Evolutionary conservation across 768 basidiomycete species (phyloP), one percentile per base, ranked within the genome.

Genomic region (Leccinum aurantiacum): DNA sequence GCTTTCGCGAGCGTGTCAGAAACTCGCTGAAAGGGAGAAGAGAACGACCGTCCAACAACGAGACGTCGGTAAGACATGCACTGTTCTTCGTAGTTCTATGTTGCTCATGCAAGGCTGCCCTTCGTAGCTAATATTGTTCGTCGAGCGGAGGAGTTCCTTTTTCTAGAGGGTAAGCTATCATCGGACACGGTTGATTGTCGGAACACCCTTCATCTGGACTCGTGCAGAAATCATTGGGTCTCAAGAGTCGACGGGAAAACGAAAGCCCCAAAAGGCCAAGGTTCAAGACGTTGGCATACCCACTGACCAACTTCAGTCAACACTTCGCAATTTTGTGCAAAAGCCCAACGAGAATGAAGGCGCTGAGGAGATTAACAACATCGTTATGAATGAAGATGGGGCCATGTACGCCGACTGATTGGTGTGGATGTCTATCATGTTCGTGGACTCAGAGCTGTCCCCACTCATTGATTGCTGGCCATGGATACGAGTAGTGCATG

Each of bases 1-100:
- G 53, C 75, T 95, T 29, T 81, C 83, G 33, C 84, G 88, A 58
- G 88, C 90, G 6, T 84, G 83, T n/a, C 86, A 90, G 63, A 81
- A 77, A 55, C 80, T 85, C 14, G 91, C 93, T 6, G 80, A 83
- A 59, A 76, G 84, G 55, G 91, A 94, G 62, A 88, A 84, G 64
- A 77, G 93, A 61, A 72, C 84, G 29, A 93, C 86, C 0, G 83
- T 95, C 17, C 90, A 91, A 69, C 82, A 90, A 64, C 84, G 82
- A 62, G 93, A 96, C 71, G 74, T 95, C 50, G 88, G 93, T 93
- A 66, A 63, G 83, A 77, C 37, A 22, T 52, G 8, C 27, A 11
- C 11, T 25, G 51, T 27, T 22, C 37, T 22, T 14, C 11, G 31
- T 41, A 14, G 27, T 24, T 9, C 5, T 27, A 22, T 60, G 19